A percentile compares a stretch with the other conserved stretches of the same genome.
Evolutionary conservation across 2,329 filamentous ascomycete species (phyloP).

Genomic region (Dactylellina sp.): DNA sequence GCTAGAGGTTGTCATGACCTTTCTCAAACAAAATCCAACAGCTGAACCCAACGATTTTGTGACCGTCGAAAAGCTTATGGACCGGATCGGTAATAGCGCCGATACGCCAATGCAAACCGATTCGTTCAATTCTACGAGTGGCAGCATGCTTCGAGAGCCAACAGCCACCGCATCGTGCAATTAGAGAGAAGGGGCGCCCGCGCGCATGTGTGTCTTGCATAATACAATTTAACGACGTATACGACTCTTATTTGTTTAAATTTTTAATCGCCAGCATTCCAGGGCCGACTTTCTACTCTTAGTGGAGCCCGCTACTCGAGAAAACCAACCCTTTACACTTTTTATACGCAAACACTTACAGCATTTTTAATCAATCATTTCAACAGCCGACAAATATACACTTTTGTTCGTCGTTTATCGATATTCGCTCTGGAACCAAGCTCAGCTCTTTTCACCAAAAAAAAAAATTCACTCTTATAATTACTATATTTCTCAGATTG

Average conservation of each 20-base stretch:
- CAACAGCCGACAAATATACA: not conserved
- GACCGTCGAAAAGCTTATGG: conserved; percentile 82
- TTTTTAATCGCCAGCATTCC: conserved; percentile 1
- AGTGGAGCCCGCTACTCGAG: no score
- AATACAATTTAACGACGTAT: conserved; percentile 27
- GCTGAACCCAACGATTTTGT: conserved; percentile 82
- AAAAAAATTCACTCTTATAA: conserved; percentile 10
- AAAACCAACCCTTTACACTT: not conserved
- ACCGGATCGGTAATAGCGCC: conserved; percentile 63
- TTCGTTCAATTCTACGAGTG: conserved; percentile 38
- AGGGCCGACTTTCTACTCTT: conserved; percentile 5
- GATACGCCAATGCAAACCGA: conserved; percentile 66
- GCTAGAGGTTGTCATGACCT: conserved; percentile 82
- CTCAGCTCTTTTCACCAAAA: not conserved
- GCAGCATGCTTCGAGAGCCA: conserved; percentile 50
- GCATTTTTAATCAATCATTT: not conserved
- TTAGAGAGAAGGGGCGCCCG: conserved; percentile 19
- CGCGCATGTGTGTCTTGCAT: conserved; percentile 1
- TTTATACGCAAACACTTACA: not conserved
- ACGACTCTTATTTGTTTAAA: conserved; percentile 43
- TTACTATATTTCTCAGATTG: conserved; percentile 53
- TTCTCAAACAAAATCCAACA: conserved; percentile 78
- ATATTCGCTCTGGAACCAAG: conserved; percentile 1
- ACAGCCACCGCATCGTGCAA: conserved; percentile 54
- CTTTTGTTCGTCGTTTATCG: not conserved